phyloP scores from a whole-genome alignment of 257 asterid species.

The Echites panduratus region DNA sequence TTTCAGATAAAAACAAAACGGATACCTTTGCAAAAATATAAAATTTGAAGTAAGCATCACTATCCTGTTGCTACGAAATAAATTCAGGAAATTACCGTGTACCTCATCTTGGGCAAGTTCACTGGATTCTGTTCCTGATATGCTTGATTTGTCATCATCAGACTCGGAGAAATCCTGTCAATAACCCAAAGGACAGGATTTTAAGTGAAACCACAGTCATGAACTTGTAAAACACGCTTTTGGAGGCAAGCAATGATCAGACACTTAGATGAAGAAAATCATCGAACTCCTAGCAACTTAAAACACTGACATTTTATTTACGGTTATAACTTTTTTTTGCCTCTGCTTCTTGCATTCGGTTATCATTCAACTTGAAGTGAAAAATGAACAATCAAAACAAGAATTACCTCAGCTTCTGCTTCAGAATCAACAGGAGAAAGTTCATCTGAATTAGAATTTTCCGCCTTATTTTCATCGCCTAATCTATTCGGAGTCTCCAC shows the following conservation, averaged over 20 bases:
- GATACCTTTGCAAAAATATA: background rate
- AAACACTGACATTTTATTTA: background rate
- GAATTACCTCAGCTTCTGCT: background rate
- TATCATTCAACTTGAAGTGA: background rate
- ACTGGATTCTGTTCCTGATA: conserved; percentile 42
- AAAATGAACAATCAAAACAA: background rate
- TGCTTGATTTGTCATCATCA: conserved; percentile 40
- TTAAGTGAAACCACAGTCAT: background rate
- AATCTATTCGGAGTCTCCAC: background rate
- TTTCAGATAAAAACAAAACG: background rate
- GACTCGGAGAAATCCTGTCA: conserved; percentile 33
- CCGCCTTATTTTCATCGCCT: conserved; percentile 4
- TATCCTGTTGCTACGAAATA: background rate
- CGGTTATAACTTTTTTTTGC: background rate
- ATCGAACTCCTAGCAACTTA: background rate
- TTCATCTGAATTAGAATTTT: conserved; percentile 9
- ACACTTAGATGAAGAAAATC: background rate
- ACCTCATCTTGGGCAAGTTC: conserved; percentile 55
- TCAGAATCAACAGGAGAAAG: conserved; percentile 9
- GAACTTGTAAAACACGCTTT: background rate
- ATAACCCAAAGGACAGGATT: conserved; percentile 4
- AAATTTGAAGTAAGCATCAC: background rate
- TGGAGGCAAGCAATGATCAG: background rate
- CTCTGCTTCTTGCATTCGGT: background rate
- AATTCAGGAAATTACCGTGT: conserved; percentile 22